Percentiles rank a stretch among this genome's conserved stretches.
Evolutionary conservation across 1,139 yeast species (phyloP).

Genomic region (Taphrina wiesneri): DNA sequence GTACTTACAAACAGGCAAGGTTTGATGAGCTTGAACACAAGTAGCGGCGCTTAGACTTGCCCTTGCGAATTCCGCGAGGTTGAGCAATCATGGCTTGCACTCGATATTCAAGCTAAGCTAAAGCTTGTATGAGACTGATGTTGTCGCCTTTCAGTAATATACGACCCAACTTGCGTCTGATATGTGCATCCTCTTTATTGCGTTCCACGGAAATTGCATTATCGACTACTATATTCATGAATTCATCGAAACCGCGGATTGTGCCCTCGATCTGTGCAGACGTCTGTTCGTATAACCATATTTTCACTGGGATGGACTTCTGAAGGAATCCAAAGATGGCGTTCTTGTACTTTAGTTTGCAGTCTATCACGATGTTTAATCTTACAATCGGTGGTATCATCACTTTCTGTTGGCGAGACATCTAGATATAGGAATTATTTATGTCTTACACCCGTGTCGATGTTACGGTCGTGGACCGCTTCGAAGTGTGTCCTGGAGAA

Average conservation of each 20-base stretch:
- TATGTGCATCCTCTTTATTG: conserved; percentile 44
- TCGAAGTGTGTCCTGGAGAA: no score
- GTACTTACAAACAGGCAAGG: no score
- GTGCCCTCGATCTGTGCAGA: conserved; percentile 77
- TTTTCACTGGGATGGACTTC: conserved; percentile 71
- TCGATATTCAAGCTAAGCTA: no score
- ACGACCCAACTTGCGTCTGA: conserved; percentile 53
- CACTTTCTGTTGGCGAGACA: conserved; percentile 36
- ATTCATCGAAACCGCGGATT: conserved; percentile 91
- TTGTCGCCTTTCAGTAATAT: conserved; percentile 90
- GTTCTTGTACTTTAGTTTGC: conserved; percentile 47
- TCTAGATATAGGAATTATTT: neutral
- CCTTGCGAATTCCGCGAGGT: no score
- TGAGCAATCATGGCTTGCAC: no score
- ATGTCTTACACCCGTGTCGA: no score
- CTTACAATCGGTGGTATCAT: conserved; percentile 37
- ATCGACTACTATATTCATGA: conserved; percentile 92
- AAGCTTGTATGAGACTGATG: conserved; percentile 64
- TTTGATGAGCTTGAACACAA: neutral
- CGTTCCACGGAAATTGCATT: conserved; percentile 71
- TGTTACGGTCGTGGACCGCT: no score
- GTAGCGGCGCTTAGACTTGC: neutral
- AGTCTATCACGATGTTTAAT: neutral
- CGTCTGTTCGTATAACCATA: conserved; percentile 88
- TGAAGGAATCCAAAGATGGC: conserved; percentile 84